A percentile compares a stretch with the other conserved stretches of the same genome.
phyloP scores from a whole-genome alignment of 306 rosid species.

The Clitoria ternatea region DNA sequence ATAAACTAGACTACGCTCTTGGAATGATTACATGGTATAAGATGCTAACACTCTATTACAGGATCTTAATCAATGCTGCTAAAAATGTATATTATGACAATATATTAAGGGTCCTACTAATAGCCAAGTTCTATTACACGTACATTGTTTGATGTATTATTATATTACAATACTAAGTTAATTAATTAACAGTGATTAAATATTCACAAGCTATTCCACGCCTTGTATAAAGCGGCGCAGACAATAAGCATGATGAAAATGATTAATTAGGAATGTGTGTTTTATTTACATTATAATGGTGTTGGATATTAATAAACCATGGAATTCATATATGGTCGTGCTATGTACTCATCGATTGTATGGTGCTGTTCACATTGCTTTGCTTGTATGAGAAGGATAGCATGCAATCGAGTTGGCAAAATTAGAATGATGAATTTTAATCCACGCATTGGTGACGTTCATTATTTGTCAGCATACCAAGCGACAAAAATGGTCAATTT shows the following conservation, averaged over 20 bases:
- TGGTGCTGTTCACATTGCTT: slow-evolving; percentile 21
- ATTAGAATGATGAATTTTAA: slow-evolving; percentile 35
- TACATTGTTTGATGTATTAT: background rate
- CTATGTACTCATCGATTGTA: background rate
- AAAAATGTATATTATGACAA: background rate
- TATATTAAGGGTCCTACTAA: slow-evolving; percentile 32
- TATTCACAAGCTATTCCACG: slow-evolving; percentile 31
- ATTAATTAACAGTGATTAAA: slow-evolving; percentile 15
- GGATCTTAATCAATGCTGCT: slow-evolving; percentile 35
- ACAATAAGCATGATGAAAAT: slow-evolving; percentile 29
- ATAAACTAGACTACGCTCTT: background rate
- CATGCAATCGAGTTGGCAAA: slow-evolving; percentile 21
- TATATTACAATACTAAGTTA: background rate
- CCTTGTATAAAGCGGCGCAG: slow-evolving; percentile 33
- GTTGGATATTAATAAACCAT: slow-evolving; percentile 8
- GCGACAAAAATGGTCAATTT: too few species aligned
- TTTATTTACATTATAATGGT: background rate
- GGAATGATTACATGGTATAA: slow-evolving; percentile 29
- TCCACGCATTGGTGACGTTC: slow-evolving; percentile 36
- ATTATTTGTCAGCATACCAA: slow-evolving; percentile 27
- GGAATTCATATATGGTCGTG: slow-evolving; percentile 1
- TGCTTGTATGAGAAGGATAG: slow-evolving; percentile 58
- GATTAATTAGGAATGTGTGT: slow-evolving; percentile 10
- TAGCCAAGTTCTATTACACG: slow-evolving; percentile 22
- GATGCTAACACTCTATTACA: slow-evolving; percentile 27